phyloP scores from a whole-genome alignment of 106 monocot species.

The Dendrobium huoshanense region DNA sequence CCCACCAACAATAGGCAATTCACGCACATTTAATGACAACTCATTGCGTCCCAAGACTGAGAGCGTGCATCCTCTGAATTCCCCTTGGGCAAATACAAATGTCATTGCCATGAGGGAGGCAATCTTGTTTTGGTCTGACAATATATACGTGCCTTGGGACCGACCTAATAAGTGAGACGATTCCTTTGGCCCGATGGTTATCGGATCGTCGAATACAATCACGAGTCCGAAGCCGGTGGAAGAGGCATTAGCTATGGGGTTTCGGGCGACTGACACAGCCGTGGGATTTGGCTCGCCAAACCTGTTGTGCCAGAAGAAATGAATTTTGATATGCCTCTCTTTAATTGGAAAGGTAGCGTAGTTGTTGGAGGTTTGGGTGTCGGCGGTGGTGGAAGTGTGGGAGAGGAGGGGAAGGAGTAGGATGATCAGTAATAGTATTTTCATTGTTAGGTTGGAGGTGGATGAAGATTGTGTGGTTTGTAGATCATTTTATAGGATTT shows the following conservation, averaged over 20 bases:
- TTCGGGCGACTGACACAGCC: background rate
- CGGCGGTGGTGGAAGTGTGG: background rate
- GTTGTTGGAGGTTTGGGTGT: background rate
- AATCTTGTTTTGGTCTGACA: background rate
- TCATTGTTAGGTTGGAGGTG: too few relatives aligned
- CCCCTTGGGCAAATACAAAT: too few relatives aligned
- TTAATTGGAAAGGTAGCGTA: background rate
- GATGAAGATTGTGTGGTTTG: too few relatives aligned
- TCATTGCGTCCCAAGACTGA: too few relatives aligned
- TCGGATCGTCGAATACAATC: constrained; percentile 30
- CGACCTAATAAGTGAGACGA: constrained; percentile 23
- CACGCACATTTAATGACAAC: too few relatives aligned
- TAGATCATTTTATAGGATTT: too few relatives aligned
- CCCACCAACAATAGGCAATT: too few relatives aligned
- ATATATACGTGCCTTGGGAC: constrained; percentile 29
- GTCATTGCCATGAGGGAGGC: too few relatives aligned
- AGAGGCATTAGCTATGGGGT: background rate
- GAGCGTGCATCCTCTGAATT: too few relatives aligned
- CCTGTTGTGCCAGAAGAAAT: constrained; percentile 17
- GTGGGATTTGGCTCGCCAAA: background rate
- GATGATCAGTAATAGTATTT: too few relatives aligned
- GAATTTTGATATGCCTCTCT: constrained; percentile 7
- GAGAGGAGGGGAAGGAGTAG: background rate
- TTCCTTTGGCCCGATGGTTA: constrained; percentile 30
- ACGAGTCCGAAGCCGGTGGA: constrained; percentile 18